Evolutionary conservation across 1,284 basidiomycete species (phyloP).

Genomic region (Ceratobasidium sp.): DNA sequence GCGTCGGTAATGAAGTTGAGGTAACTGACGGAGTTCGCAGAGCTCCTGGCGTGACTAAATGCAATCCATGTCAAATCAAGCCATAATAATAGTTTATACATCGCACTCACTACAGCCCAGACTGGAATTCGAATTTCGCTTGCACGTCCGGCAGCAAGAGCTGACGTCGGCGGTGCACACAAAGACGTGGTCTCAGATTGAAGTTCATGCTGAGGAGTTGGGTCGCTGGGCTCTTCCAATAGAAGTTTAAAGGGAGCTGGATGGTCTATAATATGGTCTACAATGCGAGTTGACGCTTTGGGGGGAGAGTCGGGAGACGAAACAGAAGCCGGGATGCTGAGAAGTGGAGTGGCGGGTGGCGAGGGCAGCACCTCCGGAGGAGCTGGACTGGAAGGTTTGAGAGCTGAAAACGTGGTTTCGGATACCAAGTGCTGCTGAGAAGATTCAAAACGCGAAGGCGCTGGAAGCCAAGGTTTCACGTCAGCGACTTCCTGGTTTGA

Average conservation of each 20-base stretch:
- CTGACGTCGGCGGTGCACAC: background rate
- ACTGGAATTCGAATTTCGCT: slow-evolving; percentile 26
- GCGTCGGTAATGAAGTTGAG: no score
- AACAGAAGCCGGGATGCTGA: background rate
- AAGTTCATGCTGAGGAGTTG: background rate
- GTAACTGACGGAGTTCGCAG: slow-evolving; percentile 36
- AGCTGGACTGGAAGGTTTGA: background rate
- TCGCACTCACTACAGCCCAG: slow-evolving; percentile 33
- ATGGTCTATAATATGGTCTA: background rate
- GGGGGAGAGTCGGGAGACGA: no score
- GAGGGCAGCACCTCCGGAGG: background rate
- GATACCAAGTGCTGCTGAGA: background rate
- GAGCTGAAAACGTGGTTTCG: background rate
- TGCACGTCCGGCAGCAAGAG: background rate
- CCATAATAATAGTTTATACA: background rate
- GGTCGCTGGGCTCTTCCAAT: background rate
- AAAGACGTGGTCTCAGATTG: background rate
- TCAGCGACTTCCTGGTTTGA: background rate
- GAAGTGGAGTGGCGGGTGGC: background rate
- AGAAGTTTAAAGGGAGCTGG: background rate
- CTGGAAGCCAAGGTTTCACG: background rate
- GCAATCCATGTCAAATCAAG: background rate
- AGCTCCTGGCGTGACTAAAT: slow-evolving; percentile 39
- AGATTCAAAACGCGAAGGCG: background rate
- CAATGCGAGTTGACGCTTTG: no score